A percentile compares a stretch with the other conserved stretches of the same genome.
phyloP scores from a whole-genome alignment of 2,329 filamentous ascomycete species.

The Fusarium tupiense region DNA sequence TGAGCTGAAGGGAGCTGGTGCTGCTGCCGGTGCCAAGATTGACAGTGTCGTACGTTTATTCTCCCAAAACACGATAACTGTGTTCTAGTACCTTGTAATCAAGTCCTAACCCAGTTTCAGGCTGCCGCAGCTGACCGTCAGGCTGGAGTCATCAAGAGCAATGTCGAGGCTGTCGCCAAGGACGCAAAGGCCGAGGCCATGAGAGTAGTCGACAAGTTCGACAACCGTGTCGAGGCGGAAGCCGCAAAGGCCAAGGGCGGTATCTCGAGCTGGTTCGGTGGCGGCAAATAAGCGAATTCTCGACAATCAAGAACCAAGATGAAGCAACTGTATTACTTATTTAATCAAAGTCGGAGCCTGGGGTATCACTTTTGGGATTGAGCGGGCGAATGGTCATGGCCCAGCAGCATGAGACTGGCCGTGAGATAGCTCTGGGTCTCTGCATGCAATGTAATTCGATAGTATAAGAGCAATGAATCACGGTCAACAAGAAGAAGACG shows the following conservation, averaged over 20 bases:
- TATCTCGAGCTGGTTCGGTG: slow-evolving; percentile 86
- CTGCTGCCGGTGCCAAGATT: slow-evolving; percentile 69
- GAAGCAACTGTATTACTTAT: slow-evolving; percentile 21
- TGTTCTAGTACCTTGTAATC: not conserved
- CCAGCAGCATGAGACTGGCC: slow-evolving; percentile 23
- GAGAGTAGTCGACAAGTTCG: slow-evolving; percentile 83
- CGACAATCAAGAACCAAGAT: not conserved
- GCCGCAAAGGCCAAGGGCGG: slow-evolving; percentile 85
- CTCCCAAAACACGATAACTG: not conserved
- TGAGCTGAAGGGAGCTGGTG: slow-evolving; percentile 61
- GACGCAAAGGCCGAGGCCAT: slow-evolving; percentile 71
- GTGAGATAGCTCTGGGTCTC: slow-evolving; percentile 4
- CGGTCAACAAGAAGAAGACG: not conserved
- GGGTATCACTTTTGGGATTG: slow-evolving; percentile 12
- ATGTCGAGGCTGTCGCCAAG: slow-evolving; percentile 68
- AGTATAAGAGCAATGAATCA: slow-evolving; percentile 29
- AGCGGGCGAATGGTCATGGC: slow-evolving; percentile 14
- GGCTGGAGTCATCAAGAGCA: slow-evolving; percentile 68
- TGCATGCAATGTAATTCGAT: slow-evolving; percentile 25
- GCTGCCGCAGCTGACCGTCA: slow-evolving; percentile 69
- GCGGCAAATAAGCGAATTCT: slow-evolving; percentile 47
- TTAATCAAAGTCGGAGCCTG: slow-evolving; percentile 21
- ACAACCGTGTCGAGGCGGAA: slow-evolving; percentile 81
- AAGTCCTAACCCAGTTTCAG: slow-evolving; percentile 33
- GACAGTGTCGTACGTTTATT: slow-evolving; percentile 71